Conservation (phyloP, 257 asterid species). For the Scutellaria minor region DNA sequence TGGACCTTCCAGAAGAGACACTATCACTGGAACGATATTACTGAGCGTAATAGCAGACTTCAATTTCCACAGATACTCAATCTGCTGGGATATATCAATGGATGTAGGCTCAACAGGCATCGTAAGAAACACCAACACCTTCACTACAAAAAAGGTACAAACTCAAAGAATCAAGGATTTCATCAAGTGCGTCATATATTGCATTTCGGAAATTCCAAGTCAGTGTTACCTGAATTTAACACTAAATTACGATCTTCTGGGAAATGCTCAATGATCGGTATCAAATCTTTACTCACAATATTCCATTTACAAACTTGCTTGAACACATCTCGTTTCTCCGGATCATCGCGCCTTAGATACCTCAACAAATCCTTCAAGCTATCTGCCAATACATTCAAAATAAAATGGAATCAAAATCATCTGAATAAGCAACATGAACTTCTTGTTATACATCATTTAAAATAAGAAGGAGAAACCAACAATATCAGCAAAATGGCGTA, state of each 20-base stretch:
- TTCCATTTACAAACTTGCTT: constrained; percentile 95
- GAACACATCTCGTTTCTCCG: constrained; percentile 87
- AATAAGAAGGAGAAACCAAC: not conserved
- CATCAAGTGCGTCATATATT: not conserved
- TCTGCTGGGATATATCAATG: constrained; percentile 76
- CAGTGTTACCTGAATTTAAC: constrained; percentile 69
- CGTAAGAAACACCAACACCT: constrained; percentile 86
- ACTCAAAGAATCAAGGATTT: not conserved
- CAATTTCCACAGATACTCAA: constrained; percentile 85
- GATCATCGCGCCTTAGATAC: constrained; percentile 92
- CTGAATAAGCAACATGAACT: not conserved
- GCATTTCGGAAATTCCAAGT: constrained; percentile 14
- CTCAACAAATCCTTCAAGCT: constrained; percentile 89
- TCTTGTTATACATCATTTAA: not conserved
- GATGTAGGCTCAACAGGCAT: constrained; percentile 93
- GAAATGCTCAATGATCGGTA: constrained; percentile 75
- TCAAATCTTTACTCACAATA: constrained; percentile 64
- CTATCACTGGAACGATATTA: constrained; percentile 69
- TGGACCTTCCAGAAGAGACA: constrained; percentile 80
- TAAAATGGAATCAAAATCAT: not conserved
- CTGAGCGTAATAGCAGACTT: constrained; percentile 73
- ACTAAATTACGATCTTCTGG: constrained; percentile 83
- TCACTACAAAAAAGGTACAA: constrained; percentile 56
- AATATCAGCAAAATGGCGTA: constrained; percentile 4
- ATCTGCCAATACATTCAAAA: constrained; percentile 50